phyloP scores from a whole-genome alignment of 2,329 filamentous ascomycete species.

The Cladophialophora carrionii region DNA sequence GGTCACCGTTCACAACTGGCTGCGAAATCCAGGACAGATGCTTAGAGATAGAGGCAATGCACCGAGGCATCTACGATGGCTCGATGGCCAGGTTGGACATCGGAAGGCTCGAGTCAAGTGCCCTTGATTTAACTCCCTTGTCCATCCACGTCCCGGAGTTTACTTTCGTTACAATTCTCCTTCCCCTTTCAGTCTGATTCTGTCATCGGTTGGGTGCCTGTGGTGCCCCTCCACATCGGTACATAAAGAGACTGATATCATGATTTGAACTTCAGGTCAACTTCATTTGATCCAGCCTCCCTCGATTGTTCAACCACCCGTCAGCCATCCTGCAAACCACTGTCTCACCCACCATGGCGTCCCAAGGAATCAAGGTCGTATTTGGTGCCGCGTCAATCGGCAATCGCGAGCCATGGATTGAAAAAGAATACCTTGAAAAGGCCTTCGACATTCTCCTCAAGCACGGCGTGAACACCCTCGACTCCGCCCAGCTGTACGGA shows the following conservation, averaged over 20 bases:
- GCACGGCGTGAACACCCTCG: slow-evolving; percentile 32
- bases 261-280: not conserved
- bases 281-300: not conserved
- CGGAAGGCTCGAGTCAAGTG: not conserved
- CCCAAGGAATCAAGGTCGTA: slow-evolving; percentile 25
- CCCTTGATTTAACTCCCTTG: not conserved
- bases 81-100: not conserved
- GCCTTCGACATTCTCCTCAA: slow-evolving; percentile 28
- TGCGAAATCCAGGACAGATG: not conserved
- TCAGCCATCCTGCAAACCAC: not conserved
- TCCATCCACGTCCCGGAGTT: not conserved
- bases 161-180: not conserved
- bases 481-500: slow-evolving; percentile 43
- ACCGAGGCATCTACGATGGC: too few relatives aligned
- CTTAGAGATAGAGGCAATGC: not conserved
- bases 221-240: not conserved
- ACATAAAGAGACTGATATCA: not conserved
- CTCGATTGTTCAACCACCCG: not conserved
- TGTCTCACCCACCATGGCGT: slow-evolving; percentile 22
- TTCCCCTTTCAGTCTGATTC: not conserved
- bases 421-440: slow-evolving; percentile 20
- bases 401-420: slow-evolving; percentile 26
- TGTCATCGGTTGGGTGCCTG: not conserved
- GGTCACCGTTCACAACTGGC: not conserved
- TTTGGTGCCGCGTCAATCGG: slow-evolving; percentile 30